phyloP scores from a whole-genome alignment of 2,329 filamentous ascomycete species.

The Stemphylium lycopersici region DNA sequence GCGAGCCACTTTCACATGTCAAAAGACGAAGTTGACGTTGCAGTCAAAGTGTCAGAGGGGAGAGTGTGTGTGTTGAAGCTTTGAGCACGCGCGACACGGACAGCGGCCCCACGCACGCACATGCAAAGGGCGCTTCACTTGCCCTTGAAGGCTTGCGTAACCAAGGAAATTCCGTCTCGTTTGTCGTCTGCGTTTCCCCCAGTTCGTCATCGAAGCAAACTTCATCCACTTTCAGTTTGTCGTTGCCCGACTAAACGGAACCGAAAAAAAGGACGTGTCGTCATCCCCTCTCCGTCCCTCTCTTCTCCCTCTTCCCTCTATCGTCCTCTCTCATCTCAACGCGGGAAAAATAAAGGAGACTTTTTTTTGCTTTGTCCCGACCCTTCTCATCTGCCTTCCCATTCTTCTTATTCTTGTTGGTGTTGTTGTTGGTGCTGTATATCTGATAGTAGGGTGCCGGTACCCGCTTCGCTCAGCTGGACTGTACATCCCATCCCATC shows the following conservation, averaged over 20 bases:
- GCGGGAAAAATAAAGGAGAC: background rate
- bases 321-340: no score
- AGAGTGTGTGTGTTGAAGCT: background rate
- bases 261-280: no score
- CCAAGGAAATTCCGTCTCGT: background rate
- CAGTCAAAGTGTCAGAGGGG: background rate
- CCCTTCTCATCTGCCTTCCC: background rate
- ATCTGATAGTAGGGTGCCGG: constrained; percentile 3
- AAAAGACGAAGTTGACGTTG: background rate
- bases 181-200: background rate
- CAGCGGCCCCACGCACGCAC: constrained; percentile 19
- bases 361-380: background rate
- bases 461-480: constrained; percentile 8
- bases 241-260: no score
- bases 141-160: constrained; percentile 14
- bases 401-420: background rate
- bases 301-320: no score
- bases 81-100: constrained; percentile 13
- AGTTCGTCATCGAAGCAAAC: background rate
- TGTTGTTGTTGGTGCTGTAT: background rate
- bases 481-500: constrained; percentile 6
- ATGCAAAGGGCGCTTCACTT: constrained; percentile 19
- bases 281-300: no score
- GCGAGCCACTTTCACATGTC: constrained; percentile 20
- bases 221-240: no score